These are phyloP conservation scores for Lachnellula subtilissima DNA, from an alignment of 2,329 filamentous ascomycete genomes.

Conservation along the genomic window DNA sequence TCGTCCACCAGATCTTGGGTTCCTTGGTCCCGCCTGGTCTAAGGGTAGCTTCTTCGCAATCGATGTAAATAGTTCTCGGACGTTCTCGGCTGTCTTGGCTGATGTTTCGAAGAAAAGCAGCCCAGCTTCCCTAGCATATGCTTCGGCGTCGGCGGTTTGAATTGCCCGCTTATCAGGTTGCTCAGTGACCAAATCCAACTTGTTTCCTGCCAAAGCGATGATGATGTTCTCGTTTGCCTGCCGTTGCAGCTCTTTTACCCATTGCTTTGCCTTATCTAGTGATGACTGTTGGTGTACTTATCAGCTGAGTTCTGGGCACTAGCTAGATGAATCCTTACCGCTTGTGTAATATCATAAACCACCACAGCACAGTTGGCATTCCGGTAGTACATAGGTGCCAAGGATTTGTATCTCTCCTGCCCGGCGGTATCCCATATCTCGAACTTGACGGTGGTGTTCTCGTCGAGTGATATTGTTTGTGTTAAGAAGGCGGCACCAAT, in stretches of 20 bases:
- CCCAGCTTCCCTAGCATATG: conserved; percentile 88
- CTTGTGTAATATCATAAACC: conserved; percentile 98
- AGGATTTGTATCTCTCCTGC: conserved; percentile 97
- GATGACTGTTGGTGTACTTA: conserved; percentile 60
- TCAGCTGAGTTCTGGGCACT: conserved; percentile 5
- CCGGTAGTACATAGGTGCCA: conserved; percentile 99
- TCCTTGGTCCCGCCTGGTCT: conserved; percentile 90
- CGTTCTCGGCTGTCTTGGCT: conserved; percentile 95
- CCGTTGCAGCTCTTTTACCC: conserved; percentile 97
- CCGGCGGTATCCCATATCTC: conserved; percentile 99
- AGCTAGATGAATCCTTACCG: conserved; percentile 51
- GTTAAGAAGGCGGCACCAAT: conserved; percentile 88
- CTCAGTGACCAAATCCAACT: conserved; percentile 91
- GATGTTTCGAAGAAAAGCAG: conserved; percentile 98
- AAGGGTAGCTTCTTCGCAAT: conserved; percentile 97
- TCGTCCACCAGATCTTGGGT: conserved; percentile 60
- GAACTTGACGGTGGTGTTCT: conserved; percentile 98
- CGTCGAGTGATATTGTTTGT: conserved; percentile 96
- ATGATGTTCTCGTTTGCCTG: conserved; percentile 99
- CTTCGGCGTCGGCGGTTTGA: conserved; percentile 81
- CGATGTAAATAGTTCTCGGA: conserved; percentile 90
- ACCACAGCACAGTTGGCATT: conserved; percentile 99
- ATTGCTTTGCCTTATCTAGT: conserved; percentile 97
- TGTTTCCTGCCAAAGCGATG: conserved; percentile 96
- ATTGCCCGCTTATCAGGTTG: conserved; percentile 96